Evolutionary conservation across 2,329 filamentous ascomycete genomes (phyloP).

Genomic region (Sporothrix inflata): DNA sequence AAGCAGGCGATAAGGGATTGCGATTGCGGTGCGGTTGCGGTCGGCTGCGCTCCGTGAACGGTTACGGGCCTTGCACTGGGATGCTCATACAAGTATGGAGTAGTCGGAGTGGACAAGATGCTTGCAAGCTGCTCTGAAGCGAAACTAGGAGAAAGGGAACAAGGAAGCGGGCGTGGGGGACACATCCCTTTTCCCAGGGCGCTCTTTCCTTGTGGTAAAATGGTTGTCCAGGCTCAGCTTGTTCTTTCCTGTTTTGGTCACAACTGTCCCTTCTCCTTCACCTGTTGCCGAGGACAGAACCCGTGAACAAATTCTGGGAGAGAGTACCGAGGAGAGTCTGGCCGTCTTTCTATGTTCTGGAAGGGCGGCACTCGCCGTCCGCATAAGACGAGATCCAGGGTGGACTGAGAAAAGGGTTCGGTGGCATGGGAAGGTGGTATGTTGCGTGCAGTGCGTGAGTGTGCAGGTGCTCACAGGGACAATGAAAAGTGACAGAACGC

Average conservation of each 20-base stretch:
- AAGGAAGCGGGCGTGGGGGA: conserved; percentile 2
- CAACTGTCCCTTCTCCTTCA: neutral
- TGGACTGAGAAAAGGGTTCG: conserved; percentile 23
- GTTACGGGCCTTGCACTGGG: neutral
- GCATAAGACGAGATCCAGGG: neutral
- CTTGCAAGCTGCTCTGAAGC: neutral
- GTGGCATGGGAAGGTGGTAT: conserved; percentile 8
- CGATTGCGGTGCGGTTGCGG: neutral
- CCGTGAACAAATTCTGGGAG: neutral
- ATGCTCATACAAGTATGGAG: neutral
- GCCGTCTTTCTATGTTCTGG: neutral
- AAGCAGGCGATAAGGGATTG: conserved; percentile 1
- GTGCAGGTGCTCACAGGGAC: neutral
- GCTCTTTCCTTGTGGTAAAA: neutral
- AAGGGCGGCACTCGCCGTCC: conserved; percentile 8
- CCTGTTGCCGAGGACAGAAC: neutral
- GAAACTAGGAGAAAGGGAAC: conserved; percentile 15
- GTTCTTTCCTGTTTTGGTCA: conserved; percentile 3
- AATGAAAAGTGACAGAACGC: neutral
- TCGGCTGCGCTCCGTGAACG: conserved; percentile 1
- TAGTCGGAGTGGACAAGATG: neutral
- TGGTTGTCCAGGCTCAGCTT: neutral
- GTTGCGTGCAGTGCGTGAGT: neutral
- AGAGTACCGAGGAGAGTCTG: neutral
- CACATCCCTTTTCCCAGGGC: neutral